Conservation (phyloP, 345 rosid species). For the Murraya paniculata region DNA sequence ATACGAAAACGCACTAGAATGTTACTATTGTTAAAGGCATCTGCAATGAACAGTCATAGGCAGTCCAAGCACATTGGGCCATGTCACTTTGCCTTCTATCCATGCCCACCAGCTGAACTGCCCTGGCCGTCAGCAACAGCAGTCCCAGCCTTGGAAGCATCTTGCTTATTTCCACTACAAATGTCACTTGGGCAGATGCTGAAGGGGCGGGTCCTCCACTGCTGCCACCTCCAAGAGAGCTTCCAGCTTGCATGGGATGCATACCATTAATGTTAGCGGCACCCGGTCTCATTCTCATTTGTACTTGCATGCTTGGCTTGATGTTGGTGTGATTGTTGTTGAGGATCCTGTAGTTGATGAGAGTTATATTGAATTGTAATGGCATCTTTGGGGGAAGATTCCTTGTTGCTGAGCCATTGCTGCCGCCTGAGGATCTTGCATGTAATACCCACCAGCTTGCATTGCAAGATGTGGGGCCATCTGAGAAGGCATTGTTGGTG, state of each 20-base stretch:
- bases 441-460: conserved; percentile 71
- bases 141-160: conserved; percentile 38
- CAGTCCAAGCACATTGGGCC: neutral
- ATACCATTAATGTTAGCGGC: conserved; percentile 51
- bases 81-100: conserved; percentile 44
- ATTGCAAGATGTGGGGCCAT: conserved; percentile 66
- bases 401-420: conserved; percentile 63
- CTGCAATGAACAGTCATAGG: conserved; percentile 38
- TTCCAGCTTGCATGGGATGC: conserved; percentile 55
- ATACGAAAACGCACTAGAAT: conserved; percentile 12
- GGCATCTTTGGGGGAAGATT: conserved; percentile 54
- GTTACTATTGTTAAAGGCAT: conserved; percentile 15
- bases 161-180: conserved; percentile 63
- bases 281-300: conserved; percentile 68
- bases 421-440: no score
- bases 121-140: conserved; percentile 41
- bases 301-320: conserved; percentile 74
- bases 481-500: conserved; percentile 34
- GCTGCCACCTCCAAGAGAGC: conserved; percentile 40
- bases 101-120: conserved; percentile 31
- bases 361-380: conserved; percentile 49
- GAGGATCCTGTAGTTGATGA: conserved; percentile 71
- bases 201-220: conserved; percentile 34
- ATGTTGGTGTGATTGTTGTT: conserved; percentile 49
- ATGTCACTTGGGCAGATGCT: conserved; percentile 36